These are phyloP conservation scores for Cardamine occulta DNA, from an alignment of 345 rosid genomes.

Conservation along the genomic window DNA sequence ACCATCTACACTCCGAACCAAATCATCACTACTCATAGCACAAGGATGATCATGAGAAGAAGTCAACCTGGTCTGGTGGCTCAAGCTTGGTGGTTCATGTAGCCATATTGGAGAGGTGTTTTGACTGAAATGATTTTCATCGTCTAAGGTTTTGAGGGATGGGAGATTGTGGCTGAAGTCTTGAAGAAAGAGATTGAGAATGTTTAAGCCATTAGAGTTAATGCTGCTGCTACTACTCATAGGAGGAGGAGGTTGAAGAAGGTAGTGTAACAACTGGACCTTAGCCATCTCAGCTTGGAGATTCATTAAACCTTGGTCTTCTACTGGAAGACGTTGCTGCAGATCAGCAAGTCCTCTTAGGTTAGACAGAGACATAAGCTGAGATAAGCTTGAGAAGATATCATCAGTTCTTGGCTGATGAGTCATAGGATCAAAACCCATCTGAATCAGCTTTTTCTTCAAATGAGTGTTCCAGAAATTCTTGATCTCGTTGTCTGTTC, in stretches of 20 bases:
- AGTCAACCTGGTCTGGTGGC: constrained; percentile 33
- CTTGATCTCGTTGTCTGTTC: constrained; percentile 82
- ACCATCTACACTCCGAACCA: constrained; percentile 22
- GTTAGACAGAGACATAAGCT: constrained; percentile 46
- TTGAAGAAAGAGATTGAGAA: constrained; percentile 42
- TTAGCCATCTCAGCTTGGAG: constrained; percentile 42
- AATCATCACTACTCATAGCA: constrained; percentile 5
- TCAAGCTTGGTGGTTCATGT: constrained; percentile 36
- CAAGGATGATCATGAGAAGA: constrained; percentile 37
- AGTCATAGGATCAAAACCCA: constrained; percentile 88
- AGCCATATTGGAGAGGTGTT: constrained; percentile 35
- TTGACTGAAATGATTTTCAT: constrained; percentile 19
- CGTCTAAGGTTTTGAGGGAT: constrained; percentile 30
- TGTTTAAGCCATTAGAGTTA: constrained; percentile 36
- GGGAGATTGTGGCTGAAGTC: constrained; percentile 37
- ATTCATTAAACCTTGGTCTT: constrained; percentile 32
- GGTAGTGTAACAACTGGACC: constrained; percentile 34
- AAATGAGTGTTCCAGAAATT: constrained; percentile 86
- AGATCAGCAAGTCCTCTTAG: constrained; percentile 37
- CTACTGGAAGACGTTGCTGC: constrained; percentile 35
- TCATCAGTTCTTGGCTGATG: constrained; percentile 68
- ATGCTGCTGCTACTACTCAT: constrained; percentile 14
- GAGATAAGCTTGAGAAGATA: constrained; percentile 43
- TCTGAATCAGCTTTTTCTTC: constrained; percentile 75
- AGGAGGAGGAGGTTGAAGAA: constrained; percentile 39